Conservation (phyloP, 805 yeast genomes). For the Cyberlindnera xylosilytica region DNA sequence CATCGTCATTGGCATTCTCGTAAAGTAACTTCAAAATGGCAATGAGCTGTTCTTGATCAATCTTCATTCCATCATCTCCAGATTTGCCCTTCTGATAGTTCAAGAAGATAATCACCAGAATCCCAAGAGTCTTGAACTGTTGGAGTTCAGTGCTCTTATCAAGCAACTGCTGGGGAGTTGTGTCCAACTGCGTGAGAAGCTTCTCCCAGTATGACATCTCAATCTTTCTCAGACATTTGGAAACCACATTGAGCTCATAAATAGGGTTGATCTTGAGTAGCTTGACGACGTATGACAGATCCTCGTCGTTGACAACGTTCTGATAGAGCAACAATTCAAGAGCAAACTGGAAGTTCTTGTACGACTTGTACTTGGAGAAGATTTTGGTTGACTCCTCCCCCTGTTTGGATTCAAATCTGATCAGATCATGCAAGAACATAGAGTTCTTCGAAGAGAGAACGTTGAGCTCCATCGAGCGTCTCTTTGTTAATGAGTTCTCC, state of each 20-base stretch:
- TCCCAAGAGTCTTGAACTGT: constrained; percentile 45
- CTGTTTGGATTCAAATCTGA: constrained; percentile 38
- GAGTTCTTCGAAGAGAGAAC: constrained; percentile 36
- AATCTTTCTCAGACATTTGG: constrained; percentile 50
- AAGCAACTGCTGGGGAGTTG: constrained; percentile 42
- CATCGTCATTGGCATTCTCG: constrained; percentile 27
- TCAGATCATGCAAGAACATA: constrained; percentile 42
- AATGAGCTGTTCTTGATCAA: constrained; percentile 22
- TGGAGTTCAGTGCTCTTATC: constrained; percentile 36
- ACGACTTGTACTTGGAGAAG: constrained; percentile 29
- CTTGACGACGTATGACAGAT: constrained; percentile 17
- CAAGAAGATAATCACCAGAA: constrained; percentile 43
- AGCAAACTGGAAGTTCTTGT: constrained; percentile 39
- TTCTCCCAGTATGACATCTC: constrained; percentile 45
- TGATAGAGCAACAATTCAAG: constrained; percentile 45
- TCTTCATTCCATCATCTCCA: constrained; percentile 8
- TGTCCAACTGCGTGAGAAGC: constrained; percentile 36
- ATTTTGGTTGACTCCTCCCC: constrained; percentile 5
- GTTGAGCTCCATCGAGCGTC: constrained; percentile 32
- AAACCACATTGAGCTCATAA: constrained; percentile 33
- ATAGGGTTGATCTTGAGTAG: constrained; percentile 24
- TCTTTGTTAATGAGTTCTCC: constrained; percentile 32
- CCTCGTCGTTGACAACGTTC: constrained; percentile 22
- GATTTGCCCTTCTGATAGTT: constrained; percentile 29
- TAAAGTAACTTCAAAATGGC: constrained; percentile 26